phyloP scores from a whole-genome alignment of 805 yeast species.

The Metschnikowia anglica region DNA sequence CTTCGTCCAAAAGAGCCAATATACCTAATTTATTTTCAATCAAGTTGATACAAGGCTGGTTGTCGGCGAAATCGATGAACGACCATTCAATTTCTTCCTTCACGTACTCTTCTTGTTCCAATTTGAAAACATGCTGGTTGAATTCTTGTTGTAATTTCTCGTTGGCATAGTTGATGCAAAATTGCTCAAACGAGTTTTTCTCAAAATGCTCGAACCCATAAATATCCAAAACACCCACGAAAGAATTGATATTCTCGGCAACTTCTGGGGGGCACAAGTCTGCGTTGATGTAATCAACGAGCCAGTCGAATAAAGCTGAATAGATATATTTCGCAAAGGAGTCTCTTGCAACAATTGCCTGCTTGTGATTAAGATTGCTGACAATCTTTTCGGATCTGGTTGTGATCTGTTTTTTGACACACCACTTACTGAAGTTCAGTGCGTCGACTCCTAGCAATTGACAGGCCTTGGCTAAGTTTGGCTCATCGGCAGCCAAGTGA shows the following conservation, averaged over 20 bases:
- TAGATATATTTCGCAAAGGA: constrained; percentile 96
- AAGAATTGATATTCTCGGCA: constrained; percentile 56
- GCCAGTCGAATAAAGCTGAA: constrained; percentile 93
- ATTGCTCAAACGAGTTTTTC: constrained; percentile 92
- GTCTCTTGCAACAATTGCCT: constrained; percentile 89
- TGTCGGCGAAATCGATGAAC: constrained; percentile 91
- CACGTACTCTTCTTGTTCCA: constrained; percentile 94
- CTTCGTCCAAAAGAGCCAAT: constrained; percentile 87
- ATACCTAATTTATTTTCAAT: constrained; percentile 90
- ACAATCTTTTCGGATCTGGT: constrained; percentile 92
- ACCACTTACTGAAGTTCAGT: constrained; percentile 78
- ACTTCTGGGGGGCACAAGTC: constrained; percentile 80
- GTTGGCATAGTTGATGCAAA: constrained; percentile 95
- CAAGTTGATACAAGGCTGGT: constrained; percentile 92
- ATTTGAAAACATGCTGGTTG: constrained; percentile 93
- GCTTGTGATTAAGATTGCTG: constrained; percentile 75
- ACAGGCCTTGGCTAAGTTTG: constrained; percentile 77
- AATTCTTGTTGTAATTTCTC: constrained; percentile 97
- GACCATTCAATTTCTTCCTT: constrained; percentile 95
- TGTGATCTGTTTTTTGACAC: constrained; percentile 83
- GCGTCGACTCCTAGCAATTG: constrained; percentile 81
- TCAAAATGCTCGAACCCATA: constrained; percentile 97
- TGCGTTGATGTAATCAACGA: constrained; percentile 76
- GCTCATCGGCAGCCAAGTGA: constrained; percentile 79
- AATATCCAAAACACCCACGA: constrained; percentile 95